phyloP scores from a whole-genome alignment of 352 stramenopile genomes.

The Pythium sukuiense region DNA sequence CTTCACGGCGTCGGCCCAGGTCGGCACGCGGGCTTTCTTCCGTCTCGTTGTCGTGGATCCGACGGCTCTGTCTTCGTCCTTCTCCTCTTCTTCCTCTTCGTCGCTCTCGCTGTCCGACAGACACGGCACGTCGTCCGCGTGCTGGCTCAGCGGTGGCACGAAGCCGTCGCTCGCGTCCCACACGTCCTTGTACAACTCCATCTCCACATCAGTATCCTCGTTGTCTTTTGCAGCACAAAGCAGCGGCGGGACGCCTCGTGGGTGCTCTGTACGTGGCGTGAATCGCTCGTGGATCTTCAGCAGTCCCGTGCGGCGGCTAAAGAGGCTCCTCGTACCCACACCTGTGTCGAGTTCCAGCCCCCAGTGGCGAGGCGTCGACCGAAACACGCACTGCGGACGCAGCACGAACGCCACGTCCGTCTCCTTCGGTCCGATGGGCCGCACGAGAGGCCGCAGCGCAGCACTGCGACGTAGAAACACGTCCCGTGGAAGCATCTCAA shows the following conservation, averaged over 20 bases:
- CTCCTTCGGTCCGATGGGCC: slow-evolving; percentile 39
- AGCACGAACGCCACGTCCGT: slow-evolving; percentile 50
- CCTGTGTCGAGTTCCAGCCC: slow-evolving; percentile 33
- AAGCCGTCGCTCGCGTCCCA: slow-evolving; percentile 43
- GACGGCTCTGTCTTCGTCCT: not conserved
- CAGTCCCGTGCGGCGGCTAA: slow-evolving; percentile 23
- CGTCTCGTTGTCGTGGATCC: slow-evolving; percentile 4
- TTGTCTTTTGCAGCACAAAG: slow-evolving; percentile 2
- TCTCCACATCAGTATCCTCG: not conserved
- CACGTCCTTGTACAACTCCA: slow-evolving; percentile 31
- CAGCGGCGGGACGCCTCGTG: slow-evolving; percentile 23
- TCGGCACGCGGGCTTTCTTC: slow-evolving; percentile 5
- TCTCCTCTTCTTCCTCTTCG: slow-evolving; percentile 42
- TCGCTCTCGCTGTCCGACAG: slow-evolving; percentile 83
- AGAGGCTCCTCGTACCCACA: slow-evolving; percentile 44
- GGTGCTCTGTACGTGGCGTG: slow-evolving; percentile 29
- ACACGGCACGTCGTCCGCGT: slow-evolving; percentile 44
- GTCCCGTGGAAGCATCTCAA: slow-evolving; percentile 47
- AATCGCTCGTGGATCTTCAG: slow-evolving; percentile 26
- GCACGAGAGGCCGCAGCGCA: slow-evolving; percentile 48
- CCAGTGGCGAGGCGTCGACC: slow-evolving; percentile 40
- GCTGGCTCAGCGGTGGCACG: slow-evolving; percentile 36
- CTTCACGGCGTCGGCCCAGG: slow-evolving; percentile 35
- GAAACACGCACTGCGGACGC: slow-evolving; percentile 51
- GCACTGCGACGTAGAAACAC: slow-evolving; percentile 54